A percentile compares a stretch with the other conserved stretches of the same genome.
phyloP scores from a whole-genome alignment of 139 green algal species.

The Chlamydomonas sphaeroides region DNA sequence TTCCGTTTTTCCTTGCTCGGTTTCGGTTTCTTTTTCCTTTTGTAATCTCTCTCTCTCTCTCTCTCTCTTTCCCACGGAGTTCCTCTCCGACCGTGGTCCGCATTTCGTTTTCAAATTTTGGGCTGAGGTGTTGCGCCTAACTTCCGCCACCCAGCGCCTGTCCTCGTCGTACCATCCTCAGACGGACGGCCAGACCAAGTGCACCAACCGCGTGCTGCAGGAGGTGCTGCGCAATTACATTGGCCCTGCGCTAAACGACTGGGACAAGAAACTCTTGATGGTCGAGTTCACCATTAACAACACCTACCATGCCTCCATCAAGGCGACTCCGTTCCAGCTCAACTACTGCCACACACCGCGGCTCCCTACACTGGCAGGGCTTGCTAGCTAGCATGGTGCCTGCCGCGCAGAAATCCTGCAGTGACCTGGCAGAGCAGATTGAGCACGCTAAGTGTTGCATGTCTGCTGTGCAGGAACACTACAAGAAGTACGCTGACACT shows the following conservation, averaged over 20 bases:
- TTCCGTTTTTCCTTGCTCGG: too few species aligned
- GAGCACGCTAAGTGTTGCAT: slow-evolving; percentile 8
- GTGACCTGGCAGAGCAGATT: not conserved
- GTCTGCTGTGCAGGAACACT: slow-evolving; percentile 25
- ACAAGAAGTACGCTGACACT: slow-evolving; percentile 27
- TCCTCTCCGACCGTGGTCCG: slow-evolving; percentile 54
- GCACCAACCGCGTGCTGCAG: slow-evolving; percentile 62
- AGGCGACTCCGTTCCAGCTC: slow-evolving; percentile 54
- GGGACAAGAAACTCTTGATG: slow-evolving; percentile 50
- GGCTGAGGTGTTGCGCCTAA: not conserved
- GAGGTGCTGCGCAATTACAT: slow-evolving; percentile 63
- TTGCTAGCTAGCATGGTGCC: not conserved
- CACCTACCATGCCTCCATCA: slow-evolving; percentile 26
- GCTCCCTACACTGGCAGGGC: not conserved
- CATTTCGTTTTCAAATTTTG: slow-evolving; percentile 51
- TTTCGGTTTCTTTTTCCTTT: too few species aligned
- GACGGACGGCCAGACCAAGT: slow-evolving; percentile 74
- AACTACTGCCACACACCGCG: slow-evolving; percentile 16
- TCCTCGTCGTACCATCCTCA: slow-evolving; percentile 37
- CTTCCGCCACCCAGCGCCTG: not conserved
- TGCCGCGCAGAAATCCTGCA: not conserved
- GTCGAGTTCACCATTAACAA: slow-evolving; percentile 71
- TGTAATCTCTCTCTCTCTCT: too few species aligned
- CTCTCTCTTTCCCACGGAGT: slow-evolving; percentile 32
- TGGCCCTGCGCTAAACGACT: slow-evolving; percentile 46